phyloP scores from a whole-genome alignment of 306 rosid genomes.

The Psophocarpus tetragonolobus region DNA sequence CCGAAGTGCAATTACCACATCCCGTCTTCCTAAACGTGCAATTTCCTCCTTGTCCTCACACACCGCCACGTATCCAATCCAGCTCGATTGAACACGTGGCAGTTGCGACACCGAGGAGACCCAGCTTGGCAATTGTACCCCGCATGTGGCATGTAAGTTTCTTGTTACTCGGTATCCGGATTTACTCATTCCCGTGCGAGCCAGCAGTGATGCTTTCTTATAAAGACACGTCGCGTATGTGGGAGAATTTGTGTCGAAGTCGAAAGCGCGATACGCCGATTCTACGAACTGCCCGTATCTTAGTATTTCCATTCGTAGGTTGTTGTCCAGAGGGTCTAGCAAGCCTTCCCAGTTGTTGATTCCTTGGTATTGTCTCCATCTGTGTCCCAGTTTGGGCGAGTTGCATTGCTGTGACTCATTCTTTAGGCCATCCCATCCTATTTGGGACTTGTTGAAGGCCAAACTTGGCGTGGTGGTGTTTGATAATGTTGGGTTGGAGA shows the following conservation, averaged over 20 bases:
- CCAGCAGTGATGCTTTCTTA: not conserved
- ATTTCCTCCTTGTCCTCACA: constrained; percentile 62
- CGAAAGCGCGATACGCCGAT: constrained; percentile 64
- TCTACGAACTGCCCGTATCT: constrained; percentile 74
- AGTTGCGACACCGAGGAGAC: constrained; percentile 9
- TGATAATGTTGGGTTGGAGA: not conserved
- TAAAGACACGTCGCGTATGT: constrained; percentile 40
- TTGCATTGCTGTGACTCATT: constrained; percentile 14
- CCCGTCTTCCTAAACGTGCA: constrained; percentile 64
- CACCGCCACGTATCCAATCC: constrained; percentile 83
- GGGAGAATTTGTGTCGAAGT: constrained; percentile 27
- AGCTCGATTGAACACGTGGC: constrained; percentile 46
- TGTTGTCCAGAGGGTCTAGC: constrained; percentile 81
- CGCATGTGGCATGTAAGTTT: constrained; percentile 39
- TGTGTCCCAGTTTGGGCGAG: constrained; percentile 40
- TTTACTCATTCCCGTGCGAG: not conserved
- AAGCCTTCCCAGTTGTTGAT: constrained; percentile 67
- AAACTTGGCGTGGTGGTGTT: constrained; percentile 10
- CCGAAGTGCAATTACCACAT: constrained; percentile 64
- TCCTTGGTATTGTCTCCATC: constrained; percentile 79
- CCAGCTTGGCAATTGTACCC: constrained; percentile 35
- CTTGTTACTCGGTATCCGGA: constrained; percentile 32
- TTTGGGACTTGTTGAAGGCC: constrained; percentile 39
- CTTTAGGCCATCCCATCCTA: constrained; percentile 30
- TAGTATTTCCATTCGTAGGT: constrained; percentile 69